These are phyloP conservation scores for Puccinia polysora DNA, from an alignment of 1,284 basidiomycete genomes.

Conservation along the genomic window DNA sequence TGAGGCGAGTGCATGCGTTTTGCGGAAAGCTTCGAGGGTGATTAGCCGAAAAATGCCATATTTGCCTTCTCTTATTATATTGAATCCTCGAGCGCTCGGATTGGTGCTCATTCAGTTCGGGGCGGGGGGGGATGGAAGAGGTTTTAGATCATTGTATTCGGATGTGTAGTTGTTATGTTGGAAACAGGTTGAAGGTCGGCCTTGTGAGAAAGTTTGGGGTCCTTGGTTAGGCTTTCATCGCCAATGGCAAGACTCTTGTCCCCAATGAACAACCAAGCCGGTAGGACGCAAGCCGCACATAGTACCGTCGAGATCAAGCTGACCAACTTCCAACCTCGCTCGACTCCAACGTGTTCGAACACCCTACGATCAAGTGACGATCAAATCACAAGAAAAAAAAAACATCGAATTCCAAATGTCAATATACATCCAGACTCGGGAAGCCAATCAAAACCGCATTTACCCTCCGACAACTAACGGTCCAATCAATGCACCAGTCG, in stretches of 20 bases:
- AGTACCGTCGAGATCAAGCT: constrained; percentile 4
- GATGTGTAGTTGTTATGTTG: too few relatives aligned
- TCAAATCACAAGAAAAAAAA: not conserved
- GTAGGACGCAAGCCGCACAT: constrained; percentile 4
- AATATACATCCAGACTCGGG: not conserved
- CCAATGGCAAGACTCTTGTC: not conserved
- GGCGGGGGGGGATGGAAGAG: too few relatives aligned
- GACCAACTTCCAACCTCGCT: constrained; percentile 1
- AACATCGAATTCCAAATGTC: not conserved
- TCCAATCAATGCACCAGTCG: constrained; percentile 15
- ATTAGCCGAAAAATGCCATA: too few relatives aligned
- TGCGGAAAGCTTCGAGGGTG: too few relatives aligned
- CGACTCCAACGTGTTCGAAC: not conserved
- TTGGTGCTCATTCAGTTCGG: too few relatives aligned
- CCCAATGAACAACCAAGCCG: constrained; percentile 14
- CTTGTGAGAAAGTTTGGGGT: not conserved
- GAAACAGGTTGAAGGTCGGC: not conserved
- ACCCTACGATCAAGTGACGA: not conserved
- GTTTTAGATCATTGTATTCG: too few relatives aligned
- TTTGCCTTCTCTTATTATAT: too few relatives aligned
- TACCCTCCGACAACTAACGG: constrained; percentile 31
- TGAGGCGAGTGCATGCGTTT: too few relatives aligned
- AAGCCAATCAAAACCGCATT: not conserved
- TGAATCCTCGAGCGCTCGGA: too few relatives aligned
- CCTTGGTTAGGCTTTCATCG: not conserved